Conservation (phyloP, 2,329 filamentous ascomycete genomes). For the Pyricularia sp. region DNA sequence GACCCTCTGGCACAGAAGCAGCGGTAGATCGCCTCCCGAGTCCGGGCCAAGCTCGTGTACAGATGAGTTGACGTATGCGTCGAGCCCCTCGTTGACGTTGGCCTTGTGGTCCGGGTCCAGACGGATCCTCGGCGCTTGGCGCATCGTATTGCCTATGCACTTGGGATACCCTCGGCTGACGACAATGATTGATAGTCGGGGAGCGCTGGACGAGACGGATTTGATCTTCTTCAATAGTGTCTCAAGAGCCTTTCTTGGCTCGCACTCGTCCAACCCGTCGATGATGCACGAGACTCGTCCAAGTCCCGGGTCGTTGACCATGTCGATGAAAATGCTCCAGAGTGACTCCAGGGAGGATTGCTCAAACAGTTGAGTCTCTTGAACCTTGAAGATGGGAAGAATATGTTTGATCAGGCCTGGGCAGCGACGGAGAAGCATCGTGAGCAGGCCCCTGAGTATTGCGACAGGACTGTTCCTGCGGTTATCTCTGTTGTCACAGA, state of each 20-base stretch:
- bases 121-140: background rate
- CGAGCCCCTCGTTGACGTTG: background rate
- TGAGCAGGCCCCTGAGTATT: no score
- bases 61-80: background rate
- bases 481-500: no score
- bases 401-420: no score
- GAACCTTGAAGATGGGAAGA: no score
- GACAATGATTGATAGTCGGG: background rate
- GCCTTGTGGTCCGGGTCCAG: slow-evolving; percentile 1
- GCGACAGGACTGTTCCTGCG: no score
- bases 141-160: background rate
- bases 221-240: background rate
- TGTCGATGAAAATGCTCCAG: background rate
- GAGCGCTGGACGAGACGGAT: background rate
- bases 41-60: background rate
- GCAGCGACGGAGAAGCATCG: no score
- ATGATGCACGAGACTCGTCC: background rate
- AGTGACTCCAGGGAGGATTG: background rate
- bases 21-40: background rate
- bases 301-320: background rate
- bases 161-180: background rate
- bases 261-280: background rate
- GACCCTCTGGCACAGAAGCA: background rate
- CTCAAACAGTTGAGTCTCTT: background rate
- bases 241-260: background rate